phyloP scores from a whole-genome alignment of 2,329 filamentous ascomycete species.

The Curvularia hawaiiensis region DNA sequence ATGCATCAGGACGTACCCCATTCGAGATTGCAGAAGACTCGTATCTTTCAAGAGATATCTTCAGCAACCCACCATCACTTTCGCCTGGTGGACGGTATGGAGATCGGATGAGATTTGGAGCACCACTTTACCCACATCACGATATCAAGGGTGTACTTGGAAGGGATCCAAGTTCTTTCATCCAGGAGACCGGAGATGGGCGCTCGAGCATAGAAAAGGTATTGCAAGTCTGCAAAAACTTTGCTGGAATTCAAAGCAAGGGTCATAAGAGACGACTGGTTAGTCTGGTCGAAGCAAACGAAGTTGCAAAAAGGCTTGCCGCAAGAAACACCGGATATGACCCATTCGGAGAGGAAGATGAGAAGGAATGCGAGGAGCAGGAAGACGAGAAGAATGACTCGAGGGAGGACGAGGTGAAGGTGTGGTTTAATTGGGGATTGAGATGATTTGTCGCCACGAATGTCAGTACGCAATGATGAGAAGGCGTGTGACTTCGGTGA shows the following conservation, averaged over 20 bases:
- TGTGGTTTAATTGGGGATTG: neutral
- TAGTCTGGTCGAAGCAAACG: slow-evolving; percentile 64
- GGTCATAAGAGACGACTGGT: slow-evolving; percentile 59
- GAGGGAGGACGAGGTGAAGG: slow-evolving; percentile 7
- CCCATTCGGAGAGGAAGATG: neutral
- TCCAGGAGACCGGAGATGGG: slow-evolving; percentile 10
- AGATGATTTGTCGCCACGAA: neutral
- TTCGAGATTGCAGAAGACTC: slow-evolving; percentile 68
- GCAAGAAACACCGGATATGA: slow-evolving; percentile 57
- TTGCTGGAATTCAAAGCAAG: slow-evolving; percentile 28
- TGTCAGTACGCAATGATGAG: neutral
- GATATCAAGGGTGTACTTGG: neutral
- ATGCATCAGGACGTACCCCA: slow-evolving; percentile 76
- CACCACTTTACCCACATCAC: neutral
- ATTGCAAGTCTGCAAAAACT: slow-evolving; percentile 47
- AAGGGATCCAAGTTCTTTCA: slow-evolving; percentile 25
- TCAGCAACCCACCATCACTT: slow-evolving; percentile 23
- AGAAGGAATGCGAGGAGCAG: slow-evolving; percentile 43
- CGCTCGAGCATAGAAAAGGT: slow-evolving; percentile 29
- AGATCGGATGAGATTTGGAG: neutral
- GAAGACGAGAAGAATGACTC: slow-evolving; percentile 25
- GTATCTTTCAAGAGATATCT: slow-evolving; percentile 49
- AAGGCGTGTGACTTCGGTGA: neutral
- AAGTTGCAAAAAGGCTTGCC: slow-evolving; percentile 62
- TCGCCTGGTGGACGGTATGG: neutral